These are phyloP conservation scores for Trichoderma brevicompactum DNA, from an alignment of 2,329 filamentous ascomycete genomes.

Conservation along the genomic window DNA sequence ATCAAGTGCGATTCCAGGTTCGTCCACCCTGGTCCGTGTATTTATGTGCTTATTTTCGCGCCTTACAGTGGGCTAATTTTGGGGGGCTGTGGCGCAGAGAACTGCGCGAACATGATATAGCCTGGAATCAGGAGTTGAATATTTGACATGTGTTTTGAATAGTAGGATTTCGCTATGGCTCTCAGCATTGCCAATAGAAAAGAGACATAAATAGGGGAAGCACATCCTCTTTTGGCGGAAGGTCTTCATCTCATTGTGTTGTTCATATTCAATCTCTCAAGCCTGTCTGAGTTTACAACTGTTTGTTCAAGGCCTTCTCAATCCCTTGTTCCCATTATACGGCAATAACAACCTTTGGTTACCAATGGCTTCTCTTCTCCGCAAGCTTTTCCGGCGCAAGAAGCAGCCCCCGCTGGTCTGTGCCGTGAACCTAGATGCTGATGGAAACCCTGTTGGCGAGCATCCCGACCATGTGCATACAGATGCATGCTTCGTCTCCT, in stretches of 20 bases:
- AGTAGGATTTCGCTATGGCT: background rate
- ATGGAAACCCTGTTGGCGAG: conserved; percentile 23
- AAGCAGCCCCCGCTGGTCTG: conserved; percentile 24
- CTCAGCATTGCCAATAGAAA: background rate
- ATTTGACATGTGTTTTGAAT: conserved; percentile 14
- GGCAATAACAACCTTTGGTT: background rate
- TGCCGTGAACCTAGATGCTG: conserved; percentile 15
- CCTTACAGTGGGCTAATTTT: background rate
- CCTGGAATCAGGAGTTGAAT: conserved; percentile 19
- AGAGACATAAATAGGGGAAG: conserved; percentile 15
- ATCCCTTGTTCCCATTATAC: background rate
- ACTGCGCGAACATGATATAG: background rate
- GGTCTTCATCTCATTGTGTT: background rate
- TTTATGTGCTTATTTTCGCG: conserved; percentile 9
- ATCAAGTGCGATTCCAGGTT: conserved; percentile 9
- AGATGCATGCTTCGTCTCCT: conserved; percentile 17
- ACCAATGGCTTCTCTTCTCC: conserved; percentile 22
- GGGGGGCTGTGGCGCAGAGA: conserved; percentile 9
- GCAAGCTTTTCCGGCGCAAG: conserved; percentile 24
- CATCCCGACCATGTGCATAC: conserved; percentile 23
- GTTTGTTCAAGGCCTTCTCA: background rate
- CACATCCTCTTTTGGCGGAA: conserved; percentile 1
- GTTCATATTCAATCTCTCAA: background rate
- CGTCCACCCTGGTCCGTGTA: background rate
- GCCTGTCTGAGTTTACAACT: background rate